Evolutionary conservation across 768 basidiomycete species (phyloP), one percentile per base, ranked within the genome.

Genomic region (Chlorophyllum brunneum): DNA sequence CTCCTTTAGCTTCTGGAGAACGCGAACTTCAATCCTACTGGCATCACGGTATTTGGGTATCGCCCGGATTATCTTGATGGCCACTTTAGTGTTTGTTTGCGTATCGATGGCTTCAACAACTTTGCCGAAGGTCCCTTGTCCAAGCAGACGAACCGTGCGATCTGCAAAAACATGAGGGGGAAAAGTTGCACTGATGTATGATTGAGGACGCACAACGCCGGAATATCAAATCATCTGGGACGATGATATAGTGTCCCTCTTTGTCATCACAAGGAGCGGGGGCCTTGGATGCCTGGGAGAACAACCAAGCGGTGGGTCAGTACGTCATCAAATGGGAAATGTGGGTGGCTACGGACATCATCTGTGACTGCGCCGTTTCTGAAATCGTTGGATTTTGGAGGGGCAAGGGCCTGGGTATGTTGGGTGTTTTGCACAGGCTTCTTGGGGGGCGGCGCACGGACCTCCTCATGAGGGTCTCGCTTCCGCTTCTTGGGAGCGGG

Each of bases 1-100:
- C 67, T 89, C 85, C 65, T 88, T 91, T 59, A 98, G 83, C 64
- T 87, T 87, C 68, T 94, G 85, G 40, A 99, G 79, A 16, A 99
- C 97, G 47, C 94, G 83, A 61, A 98, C 86, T 71, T 99, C 97
- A 55, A 98, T 98, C 75, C 92, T 95, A 68, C 92, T 94, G 10
- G 97, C 97, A 70, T 99, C 97, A 40, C 97, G 89, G 65, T 98
- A 99, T 72, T 98, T 99, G 45, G 92, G 95, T 45, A 99, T 95
- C 45, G 94, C 93, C 43, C 97, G 85, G 61, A 99, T 99, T 54
- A 99, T 95, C 78, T 99, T 99, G 74, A 99, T 93, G 45, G 97
- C 97, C 27, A 98, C 95, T 62, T 83, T 75, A 59, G 74, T 77
- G 55, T 86, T 81, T 23, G 81, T 86, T 58, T 83, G 78, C 36